Percentiles rank a stretch among this genome's conserved stretches.
Evolutionary conservation across 2,329 filamentous ascomycete genomes (phyloP).

Genomic region (Xylaria sp.): DNA sequence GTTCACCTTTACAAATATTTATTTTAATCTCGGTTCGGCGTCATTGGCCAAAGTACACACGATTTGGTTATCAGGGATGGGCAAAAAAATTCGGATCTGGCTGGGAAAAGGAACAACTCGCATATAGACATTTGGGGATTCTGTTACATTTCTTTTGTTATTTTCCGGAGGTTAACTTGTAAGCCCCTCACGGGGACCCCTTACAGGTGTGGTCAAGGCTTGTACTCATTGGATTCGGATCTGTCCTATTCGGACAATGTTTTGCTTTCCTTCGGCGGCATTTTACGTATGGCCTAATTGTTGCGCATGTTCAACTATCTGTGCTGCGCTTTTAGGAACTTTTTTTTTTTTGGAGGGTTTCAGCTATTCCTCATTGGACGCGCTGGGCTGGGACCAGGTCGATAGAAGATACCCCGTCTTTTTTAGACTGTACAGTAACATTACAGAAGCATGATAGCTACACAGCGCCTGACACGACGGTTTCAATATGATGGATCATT

Average conservation of each 20-base stretch:
- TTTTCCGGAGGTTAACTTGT: slow-evolving; percentile 35
- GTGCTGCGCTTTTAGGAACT: slow-evolving; percentile 32
- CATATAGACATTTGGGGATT: slow-evolving; percentile 50
- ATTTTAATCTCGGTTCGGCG: slow-evolving; percentile 45
- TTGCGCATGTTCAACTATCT: slow-evolving; percentile 25
- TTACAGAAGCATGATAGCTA: slow-evolving; percentile 47
- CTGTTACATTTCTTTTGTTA: slow-evolving; percentile 43
- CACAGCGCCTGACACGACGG: slow-evolving; percentile 46
- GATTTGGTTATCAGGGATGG: slow-evolving; percentile 43
- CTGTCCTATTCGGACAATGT: slow-evolving; percentile 41
- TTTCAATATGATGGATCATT: slow-evolving; percentile 47
- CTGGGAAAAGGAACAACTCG: slow-evolving; percentile 47
- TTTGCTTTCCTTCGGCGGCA: slow-evolving; percentile 42
- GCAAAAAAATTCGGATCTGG: slow-evolving; percentile 48
- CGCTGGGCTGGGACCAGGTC: slow-evolving; percentile 51
- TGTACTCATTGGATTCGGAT: slow-evolving; percentile 47
- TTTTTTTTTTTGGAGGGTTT: slow-evolving; percentile 42
- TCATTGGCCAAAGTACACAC: slow-evolving; percentile 35
- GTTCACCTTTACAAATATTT: slow-evolving; percentile 26
- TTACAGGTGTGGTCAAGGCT: slow-evolving; percentile 39
- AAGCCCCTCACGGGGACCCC: slow-evolving; percentile 43
- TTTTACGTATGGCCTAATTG: slow-evolving; percentile 39
- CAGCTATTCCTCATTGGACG: slow-evolving; percentile 44
- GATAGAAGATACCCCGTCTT: slow-evolving; percentile 52
- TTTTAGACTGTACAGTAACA: slow-evolving; percentile 53